Base-by-base conservation (phyloP, 768 basidiomycete species). In the Mycena kentingensis region DNA sequence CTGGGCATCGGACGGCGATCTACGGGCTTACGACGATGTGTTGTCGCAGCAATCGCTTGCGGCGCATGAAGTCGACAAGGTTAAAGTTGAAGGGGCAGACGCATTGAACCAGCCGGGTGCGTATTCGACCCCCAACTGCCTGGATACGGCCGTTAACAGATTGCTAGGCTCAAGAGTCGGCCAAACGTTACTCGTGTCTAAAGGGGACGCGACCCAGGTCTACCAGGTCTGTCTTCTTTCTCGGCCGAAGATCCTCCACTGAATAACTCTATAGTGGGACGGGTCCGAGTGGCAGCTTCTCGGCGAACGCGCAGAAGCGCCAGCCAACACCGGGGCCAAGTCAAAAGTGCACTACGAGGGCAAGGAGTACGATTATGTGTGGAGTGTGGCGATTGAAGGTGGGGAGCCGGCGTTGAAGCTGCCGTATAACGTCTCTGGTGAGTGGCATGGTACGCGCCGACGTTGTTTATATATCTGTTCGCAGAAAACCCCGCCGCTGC, bases 361-460 rank as follows among this genome's bases (percentile, higher is more conserved):
- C 16, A 87, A 87, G 65, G 96, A 98, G 71, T 99, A 95, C 65
- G 97, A 99, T 71, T 97, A 97, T 63, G 96, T 99, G n/a, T 98
- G 98, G 63, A 95, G 97, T 64, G 95, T 99, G 29, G 97, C 98
- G 63, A 87, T 98, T 24, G 81, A 92, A 63, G 96, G 97, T 54
- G 95, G 94, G 2, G 84, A 83, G 15, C 95, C 96, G 11, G 87
- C 95, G 6, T 75, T 98, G 58, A 98, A 98, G 65, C 78, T 99
- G 19, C 96, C 96, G 0, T 98, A 91, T 69, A 98, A 98, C 66
- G 84, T 81, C 22, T 80, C 83, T 38, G 95, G 94, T 90, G 56
- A 50, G 80, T 66, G 19, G 15, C 27, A 21, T 19, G 18, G 58
- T 54, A 19, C 49, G n/a, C 45, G 34, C 4, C 25, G 13, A n/a